Base-by-base conservation (phyloP, 2,329 filamentous ascomycete genomes). In the Aspergillus amoenus region DNA sequence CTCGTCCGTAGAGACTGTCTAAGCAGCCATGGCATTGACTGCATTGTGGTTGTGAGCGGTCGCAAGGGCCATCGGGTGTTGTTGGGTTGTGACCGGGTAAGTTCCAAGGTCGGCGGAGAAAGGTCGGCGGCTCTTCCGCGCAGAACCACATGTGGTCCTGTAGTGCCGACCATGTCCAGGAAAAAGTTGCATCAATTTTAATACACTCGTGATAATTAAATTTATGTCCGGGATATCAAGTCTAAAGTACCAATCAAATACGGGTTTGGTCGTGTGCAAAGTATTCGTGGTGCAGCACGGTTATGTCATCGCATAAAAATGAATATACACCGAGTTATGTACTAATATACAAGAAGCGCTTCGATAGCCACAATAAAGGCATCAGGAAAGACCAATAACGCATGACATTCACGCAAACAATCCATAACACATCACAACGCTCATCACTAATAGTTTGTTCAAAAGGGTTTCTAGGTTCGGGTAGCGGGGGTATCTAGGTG, bases 21-120 rank as follows among this genome's bases (percentile, higher is more conserved):
- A 50, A 76, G 59, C 62, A 76, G 66, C 61, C 72, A 68, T 68
- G 70, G 73, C 67, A 76, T 68, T 51, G 73, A 65, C 62, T 76
- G 74, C 74, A 77, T 77, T 66, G 67, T 72, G 65, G 62, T 51
- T 56, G 57, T 52, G 34, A 55, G 34, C 53, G 61, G 65, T 62
- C 64, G 62, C 62, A 56, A 56, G 52, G 49, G 56, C 57, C 59
- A 62, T 59, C 55, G 61, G 58, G 61, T 46, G 54, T 60, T 62
- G 53, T 45, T 43, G 41, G 42, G 46, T 30, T 9, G 27, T 32
- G 21, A 57, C 37, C 30, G 45, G 37, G 21, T 37, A 37, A 50
- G 50, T 57, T 57, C 55, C 49, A 53, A 32, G 27, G 21, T 48
- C 49, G 49, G 49, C 56, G 56, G 52, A 58, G 51, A 51, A 50